Evolutionary conservation across 257 asterid species (phyloP).

Genomic region (Solanum appendiculatum): DNA sequence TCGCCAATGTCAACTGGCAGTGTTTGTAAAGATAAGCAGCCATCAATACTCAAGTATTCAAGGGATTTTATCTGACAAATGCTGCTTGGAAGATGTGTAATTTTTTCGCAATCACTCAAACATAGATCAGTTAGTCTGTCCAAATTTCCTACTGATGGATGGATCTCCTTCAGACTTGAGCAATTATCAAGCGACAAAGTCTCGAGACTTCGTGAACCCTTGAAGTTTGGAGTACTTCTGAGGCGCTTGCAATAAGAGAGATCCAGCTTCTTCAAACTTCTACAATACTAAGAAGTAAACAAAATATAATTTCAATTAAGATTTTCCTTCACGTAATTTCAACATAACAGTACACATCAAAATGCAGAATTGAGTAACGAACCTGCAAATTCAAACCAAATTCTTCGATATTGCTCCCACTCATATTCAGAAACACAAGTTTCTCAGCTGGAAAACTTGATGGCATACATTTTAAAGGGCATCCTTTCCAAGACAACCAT

Average conservation of each 20-base stretch:
- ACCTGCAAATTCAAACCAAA: not conserved
- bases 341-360: not conserved
- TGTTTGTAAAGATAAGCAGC: not conserved
- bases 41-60: accelerated
- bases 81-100: not conserved
- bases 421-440: not conserved
- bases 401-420: not conserved
- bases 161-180: not conserved
- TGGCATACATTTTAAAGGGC: not conserved
- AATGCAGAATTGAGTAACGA: not conserved
- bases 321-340: not conserved
- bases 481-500: not conserved
- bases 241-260: too few relatives aligned
- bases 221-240: not conserved
- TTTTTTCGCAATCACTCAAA: not conserved
- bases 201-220: not conserved
- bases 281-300: not conserved
- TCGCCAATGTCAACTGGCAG: not conserved
- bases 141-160: not conserved
- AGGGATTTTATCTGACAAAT: not conserved
- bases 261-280: not conserved
- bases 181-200: not conserved
- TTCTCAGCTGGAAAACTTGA: not conserved
- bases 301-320: not conserved
- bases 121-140: not conserved